phyloP scores from a whole-genome alignment of 306 rosid species.

The Vachellia pachyceras region DNA sequence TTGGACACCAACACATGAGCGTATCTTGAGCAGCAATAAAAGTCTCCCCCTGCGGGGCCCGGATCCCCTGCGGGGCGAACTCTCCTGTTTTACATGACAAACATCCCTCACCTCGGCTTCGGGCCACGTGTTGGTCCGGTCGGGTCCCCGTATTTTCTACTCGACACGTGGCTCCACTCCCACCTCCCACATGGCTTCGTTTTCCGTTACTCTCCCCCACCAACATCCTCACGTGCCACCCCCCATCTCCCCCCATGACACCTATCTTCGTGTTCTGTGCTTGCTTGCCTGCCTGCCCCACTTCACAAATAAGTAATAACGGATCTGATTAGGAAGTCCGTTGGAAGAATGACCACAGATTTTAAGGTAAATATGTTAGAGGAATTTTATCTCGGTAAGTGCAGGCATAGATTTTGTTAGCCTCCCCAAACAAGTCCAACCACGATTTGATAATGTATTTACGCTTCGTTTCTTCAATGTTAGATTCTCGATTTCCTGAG shows the following conservation, averaged over 20 bases:
- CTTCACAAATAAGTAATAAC: too few species aligned
- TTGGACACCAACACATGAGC: background rate
- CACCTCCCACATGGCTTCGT: slow-evolving; percentile 4
- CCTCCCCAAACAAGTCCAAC: too few species aligned
- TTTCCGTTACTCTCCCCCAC: background rate
- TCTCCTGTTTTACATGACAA: background rate
- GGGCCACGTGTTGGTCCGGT: slow-evolving; percentile 22
- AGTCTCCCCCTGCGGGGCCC: background rate
- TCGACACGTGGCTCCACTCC: background rate
- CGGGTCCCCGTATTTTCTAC: background rate
- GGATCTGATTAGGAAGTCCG: too few species aligned
- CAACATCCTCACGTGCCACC: background rate
- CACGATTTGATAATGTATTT: background rate
- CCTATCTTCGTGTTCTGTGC: background rate
- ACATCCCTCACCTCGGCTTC: background rate
- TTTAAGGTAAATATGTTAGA: too few species aligned
- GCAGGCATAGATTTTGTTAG: too few species aligned
- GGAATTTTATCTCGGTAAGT: too few species aligned
- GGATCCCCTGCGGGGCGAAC: background rate
- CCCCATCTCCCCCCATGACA: background rate
- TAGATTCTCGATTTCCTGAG: background rate
- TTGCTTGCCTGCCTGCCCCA: too few species aligned
- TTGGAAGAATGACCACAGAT: too few species aligned
- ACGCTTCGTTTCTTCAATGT: background rate
- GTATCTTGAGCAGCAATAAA: slow-evolving; percentile 26